A percentile compares a stretch with the other conserved stretches of the same genome.
Conservation (phyloP, 371 early-diverging fungal species). For the Mortierella sp. region DNA sequence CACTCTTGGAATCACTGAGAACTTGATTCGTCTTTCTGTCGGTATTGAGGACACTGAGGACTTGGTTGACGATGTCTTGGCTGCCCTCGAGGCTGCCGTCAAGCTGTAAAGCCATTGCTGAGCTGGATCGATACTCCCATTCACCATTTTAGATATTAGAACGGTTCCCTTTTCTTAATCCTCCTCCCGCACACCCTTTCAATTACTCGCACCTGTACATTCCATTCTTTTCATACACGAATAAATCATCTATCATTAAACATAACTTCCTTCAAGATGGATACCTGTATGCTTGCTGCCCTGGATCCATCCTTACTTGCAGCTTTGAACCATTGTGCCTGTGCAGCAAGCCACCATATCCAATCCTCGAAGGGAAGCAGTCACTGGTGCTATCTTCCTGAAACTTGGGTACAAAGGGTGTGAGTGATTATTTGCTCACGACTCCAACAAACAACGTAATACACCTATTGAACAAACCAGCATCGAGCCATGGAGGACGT, state of each 20-base stretch:
- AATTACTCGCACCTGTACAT: conserved; percentile 14
- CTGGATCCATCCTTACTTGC: background rate
- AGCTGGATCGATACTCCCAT: background rate
- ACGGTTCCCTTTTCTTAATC: background rate
- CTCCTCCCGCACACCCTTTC: background rate
- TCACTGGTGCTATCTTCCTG: background rate
- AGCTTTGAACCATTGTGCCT: background rate
- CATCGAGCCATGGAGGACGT: conserved; percentile 44
- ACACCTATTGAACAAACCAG: background rate
- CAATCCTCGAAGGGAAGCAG: background rate
- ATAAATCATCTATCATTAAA: background rate
- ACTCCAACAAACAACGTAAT: background rate
- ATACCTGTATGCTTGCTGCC: too few species aligned
- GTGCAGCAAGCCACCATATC: background rate
- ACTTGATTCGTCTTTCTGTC: conserved; percentile 83
- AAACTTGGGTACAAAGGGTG: background rate
- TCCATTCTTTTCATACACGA: conserved; percentile 13
- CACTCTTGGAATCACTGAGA: conserved; percentile 86
- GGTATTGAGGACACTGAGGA: conserved; percentile 90
- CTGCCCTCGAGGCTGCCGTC: conserved; percentile 54
- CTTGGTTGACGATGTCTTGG: conserved; percentile 66
- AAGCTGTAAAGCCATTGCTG: conserved; percentile 33
- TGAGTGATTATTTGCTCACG: background rate
- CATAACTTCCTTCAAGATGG: background rate
- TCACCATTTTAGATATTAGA: background rate